A percentile compares a stretch with the other conserved stretches of the same genome.
phyloP scores from a whole-genome alignment of 805 yeast genomes.

The Barnettozyma vustinii region DNA sequence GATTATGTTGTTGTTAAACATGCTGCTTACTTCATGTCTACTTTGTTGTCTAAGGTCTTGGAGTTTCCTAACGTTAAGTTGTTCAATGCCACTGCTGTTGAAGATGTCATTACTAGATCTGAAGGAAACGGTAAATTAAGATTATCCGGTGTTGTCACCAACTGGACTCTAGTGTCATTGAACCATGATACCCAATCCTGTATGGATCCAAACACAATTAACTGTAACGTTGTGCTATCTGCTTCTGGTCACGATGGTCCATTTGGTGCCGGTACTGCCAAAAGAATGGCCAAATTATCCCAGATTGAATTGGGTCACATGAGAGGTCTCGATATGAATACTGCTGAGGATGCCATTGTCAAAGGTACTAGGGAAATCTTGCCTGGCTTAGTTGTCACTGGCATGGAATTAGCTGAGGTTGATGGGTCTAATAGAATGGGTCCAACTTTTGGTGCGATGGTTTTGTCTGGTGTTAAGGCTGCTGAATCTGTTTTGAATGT shows the following conservation, averaged over 20 bases:
- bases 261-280: constrained; percentile 74
- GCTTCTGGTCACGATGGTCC: constrained; percentile 84
- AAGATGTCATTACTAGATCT: neutral
- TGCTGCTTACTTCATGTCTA: constrained; percentile 72
- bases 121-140: neutral
- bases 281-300: constrained; percentile 41
- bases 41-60: constrained; percentile 62
- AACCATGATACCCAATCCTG: neutral
- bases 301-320: constrained; percentile 14
- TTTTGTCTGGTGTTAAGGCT: neutral
- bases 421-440: neutral
- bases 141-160: neutral
- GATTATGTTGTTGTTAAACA: constrained; percentile 40
- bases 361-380: neutral
- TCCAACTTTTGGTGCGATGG: neutral
- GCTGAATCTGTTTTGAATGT: neutral
- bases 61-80: constrained; percentile 69
- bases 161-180: neutral
- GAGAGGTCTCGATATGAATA: neutral
- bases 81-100: constrained; percentile 30
- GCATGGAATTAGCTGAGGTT: neutral
- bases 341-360: neutral
- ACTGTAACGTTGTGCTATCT: constrained; percentile 47
- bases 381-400: neutral
- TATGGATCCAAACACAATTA: constrained; percentile 3